Conservation (phyloP, 2,329 filamentous ascomycete species). For the Chaetomium globosum region DNA sequence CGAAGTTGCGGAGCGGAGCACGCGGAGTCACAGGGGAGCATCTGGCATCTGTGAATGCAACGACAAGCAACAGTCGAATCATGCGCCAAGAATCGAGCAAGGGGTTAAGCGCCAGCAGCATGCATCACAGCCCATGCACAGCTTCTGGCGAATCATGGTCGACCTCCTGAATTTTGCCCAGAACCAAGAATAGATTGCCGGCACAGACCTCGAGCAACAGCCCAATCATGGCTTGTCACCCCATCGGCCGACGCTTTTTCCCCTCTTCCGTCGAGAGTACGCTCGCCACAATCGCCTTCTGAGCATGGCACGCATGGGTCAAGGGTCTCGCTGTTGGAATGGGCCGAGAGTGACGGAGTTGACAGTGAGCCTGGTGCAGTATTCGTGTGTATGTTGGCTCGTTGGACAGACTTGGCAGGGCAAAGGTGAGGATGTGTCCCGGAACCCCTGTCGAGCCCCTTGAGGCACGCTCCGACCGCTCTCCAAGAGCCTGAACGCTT, state of each 20-base stretch:
- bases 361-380: slow-evolving; percentile 1
- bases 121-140: slow-evolving; percentile 33
- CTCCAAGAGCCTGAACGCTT: neutral
- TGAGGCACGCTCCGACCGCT: neutral
- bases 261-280: neutral
- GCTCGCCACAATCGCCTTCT: slow-evolving; percentile 20
- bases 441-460: neutral
- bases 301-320: slow-evolving; percentile 1
- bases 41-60: slow-evolving; percentile 27
- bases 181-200: slow-evolving; percentile 39
- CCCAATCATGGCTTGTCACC: slow-evolving; percentile 27
- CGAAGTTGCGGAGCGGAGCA: slow-evolving; percentile 5
- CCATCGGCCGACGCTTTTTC: slow-evolving; percentile 17
- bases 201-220: slow-evolving; percentile 26
- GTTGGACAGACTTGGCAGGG: neutral
- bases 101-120: slow-evolving; percentile 38
- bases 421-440: neutral
- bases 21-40: slow-evolving; percentile 1
- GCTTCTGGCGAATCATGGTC: slow-evolving; percentile 32
- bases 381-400: slow-evolving; percentile 1
- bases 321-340: neutral
- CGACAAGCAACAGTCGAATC: slow-evolving; percentile 33
- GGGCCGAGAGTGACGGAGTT: neutral
- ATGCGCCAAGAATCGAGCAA: slow-evolving; percentile 27
- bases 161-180: slow-evolving; percentile 29